Evolutionary conservation across 306 rosid genomes (phyloP).

Genomic region (Delonix regia): DNA sequence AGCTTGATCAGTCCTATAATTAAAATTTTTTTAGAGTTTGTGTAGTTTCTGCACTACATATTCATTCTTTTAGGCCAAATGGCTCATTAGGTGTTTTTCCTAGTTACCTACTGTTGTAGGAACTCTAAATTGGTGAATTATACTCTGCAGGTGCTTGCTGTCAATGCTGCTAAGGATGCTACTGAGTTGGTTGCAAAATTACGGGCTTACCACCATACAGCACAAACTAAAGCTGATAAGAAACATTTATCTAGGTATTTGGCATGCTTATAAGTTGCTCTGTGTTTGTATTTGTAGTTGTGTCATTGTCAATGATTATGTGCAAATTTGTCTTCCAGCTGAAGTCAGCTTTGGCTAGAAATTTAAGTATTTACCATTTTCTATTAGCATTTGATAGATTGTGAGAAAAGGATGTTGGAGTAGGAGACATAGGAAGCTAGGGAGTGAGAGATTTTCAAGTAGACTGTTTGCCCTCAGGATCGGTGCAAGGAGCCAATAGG

Average conservation of each 20-base stretch:
- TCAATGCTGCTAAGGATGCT: constrained; percentile 99
- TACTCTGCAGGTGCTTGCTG: constrained; percentile 80
- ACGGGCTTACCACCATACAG: constrained; percentile 75
- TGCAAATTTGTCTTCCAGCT: constrained; percentile 12
- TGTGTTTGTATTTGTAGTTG: background rate
- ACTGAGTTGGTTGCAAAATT: constrained; percentile 89
- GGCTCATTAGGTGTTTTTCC: background rate
- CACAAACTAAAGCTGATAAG: constrained; percentile 89
- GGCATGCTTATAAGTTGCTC: background rate
- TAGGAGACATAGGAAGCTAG: background rate
- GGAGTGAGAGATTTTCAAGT: background rate
- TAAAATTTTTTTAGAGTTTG: background rate
- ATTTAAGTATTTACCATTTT: background rate
- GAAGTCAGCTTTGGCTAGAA: background rate
- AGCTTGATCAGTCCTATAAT: background rate
- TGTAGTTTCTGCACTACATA: background rate
- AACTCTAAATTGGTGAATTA: constrained; percentile 13
- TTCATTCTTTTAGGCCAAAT: background rate
- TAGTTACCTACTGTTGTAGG: background rate
- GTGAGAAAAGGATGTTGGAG: background rate
- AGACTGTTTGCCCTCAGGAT: background rate
- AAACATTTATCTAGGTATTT: constrained; percentile 85
- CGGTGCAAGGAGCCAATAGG: background rate
- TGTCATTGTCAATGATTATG: background rate
- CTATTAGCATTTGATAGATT: background rate